Evolutionary conservation across 768 basidiomycete species (phyloP).

Genomic region (Butyriboletus loyo): DNA sequence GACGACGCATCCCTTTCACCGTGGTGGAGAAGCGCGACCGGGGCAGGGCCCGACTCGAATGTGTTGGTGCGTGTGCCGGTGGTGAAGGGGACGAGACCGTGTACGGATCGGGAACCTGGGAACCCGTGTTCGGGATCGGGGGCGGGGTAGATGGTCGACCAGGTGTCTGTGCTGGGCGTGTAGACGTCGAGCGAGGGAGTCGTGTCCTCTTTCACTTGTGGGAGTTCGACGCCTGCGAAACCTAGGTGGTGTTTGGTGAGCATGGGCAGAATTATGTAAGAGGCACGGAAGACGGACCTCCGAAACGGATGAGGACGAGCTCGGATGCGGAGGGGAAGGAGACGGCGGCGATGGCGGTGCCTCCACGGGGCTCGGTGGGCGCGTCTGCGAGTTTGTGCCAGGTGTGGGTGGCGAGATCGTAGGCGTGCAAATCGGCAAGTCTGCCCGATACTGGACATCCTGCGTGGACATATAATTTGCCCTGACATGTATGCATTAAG

Average conservation of each 20-base stretch:
- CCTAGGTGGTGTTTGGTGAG: conserved; percentile 16
- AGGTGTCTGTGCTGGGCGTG: conserved; percentile 21
- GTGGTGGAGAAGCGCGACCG: conserved; percentile 34
- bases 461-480: conserved; percentile 38
- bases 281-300: conserved; percentile 16
- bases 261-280: rapidly evolving
- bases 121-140: conserved; percentile 27
- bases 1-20: conserved; percentile 37
- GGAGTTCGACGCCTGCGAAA: conserved; percentile 37
- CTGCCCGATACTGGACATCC: conserved; percentile 40
- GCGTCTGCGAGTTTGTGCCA: conserved; percentile 37
- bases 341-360: conserved; percentile 37
- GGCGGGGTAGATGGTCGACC: conserved; percentile 22
- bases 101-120: conserved; percentile 36
- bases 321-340: conserved; percentile 11
- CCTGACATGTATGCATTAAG: conserved; percentile 13
- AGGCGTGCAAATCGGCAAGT: conserved; percentile 34
- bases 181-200: conserved; percentile 35
- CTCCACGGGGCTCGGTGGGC: conserved; percentile 39
- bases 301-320: conserved; percentile 37
- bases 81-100: conserved; percentile 31
- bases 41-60: not conserved
- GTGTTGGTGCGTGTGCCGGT: not conserved
- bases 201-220: conserved; percentile 8
- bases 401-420: conserved; percentile 24